A percentile compares a stretch with the other conserved stretches of the same genome.
phyloP scores from a whole-genome alignment of 148 eudicot genomes.

The Silene latifolia region DNA sequence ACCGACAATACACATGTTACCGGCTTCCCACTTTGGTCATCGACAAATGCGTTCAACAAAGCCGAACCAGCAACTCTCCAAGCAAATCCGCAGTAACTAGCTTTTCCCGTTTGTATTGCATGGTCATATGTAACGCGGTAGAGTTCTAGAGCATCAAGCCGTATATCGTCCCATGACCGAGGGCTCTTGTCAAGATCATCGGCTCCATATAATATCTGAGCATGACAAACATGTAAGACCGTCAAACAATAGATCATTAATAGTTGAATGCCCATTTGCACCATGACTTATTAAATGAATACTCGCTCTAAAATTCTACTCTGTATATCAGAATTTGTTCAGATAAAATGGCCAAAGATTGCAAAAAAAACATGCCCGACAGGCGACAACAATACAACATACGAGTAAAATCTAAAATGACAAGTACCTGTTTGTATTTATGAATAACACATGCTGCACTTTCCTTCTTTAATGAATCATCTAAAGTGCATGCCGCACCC shows the following conservation, averaged over 20 bases:
- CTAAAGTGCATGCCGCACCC: too few species aligned
- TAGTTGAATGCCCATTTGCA: too few species aligned
- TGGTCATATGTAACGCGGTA: constrained; percentile 44
- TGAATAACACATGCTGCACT: too few species aligned
- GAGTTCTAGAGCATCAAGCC: constrained; percentile 52
- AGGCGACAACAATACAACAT: too few species aligned
- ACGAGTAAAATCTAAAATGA: too few species aligned
- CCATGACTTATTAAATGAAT: too few species aligned
- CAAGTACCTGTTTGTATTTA: too few species aligned
- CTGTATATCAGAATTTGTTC: too few species aligned
- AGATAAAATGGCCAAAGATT: too few species aligned
- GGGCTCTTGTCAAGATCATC: constrained; percentile 39
- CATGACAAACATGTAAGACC: background rate
- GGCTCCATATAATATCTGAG: constrained; percentile 53
- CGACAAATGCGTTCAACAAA: constrained; percentile 7
- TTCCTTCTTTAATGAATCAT: too few species aligned
- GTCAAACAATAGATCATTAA: background rate
- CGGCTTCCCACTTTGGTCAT: constrained; percentile 12
- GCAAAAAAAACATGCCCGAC: too few species aligned
- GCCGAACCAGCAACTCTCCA: constrained; percentile 66
- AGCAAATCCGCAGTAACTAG: constrained; percentile 48
- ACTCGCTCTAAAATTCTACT: too few species aligned
- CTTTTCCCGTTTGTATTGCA: constrained; percentile 20
- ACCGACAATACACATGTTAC: constrained; percentile 1
- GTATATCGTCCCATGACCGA: constrained; percentile 34